Evolutionary conservation across 2,329 filamentous ascomycete genomes (phyloP), one percentile per base, ranked within the genome.

Genomic region (Verticillium nubilum): DNA sequence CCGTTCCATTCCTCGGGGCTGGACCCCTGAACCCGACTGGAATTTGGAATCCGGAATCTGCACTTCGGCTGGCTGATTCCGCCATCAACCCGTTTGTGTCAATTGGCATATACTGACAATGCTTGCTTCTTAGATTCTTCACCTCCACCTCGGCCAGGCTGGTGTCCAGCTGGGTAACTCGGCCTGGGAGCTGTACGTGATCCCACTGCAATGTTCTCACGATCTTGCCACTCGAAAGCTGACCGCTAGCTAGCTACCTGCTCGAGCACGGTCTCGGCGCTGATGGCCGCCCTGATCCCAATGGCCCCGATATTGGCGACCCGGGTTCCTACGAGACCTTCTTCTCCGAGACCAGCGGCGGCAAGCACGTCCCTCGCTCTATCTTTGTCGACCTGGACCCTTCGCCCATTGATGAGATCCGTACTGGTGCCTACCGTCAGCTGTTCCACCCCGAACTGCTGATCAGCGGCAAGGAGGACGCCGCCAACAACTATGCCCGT

Each of bases 401-500:
- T 58, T 89, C 87, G 59, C 87, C 87, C 61, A 88, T 90, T 67
- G 87, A 90, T 68, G 87, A 90, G 80, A 89, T 90, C 76, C 85
- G 87, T 61, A 89, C 86, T 58, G 86, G 87, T 61, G 63, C 69
- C 65, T 90, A 89, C 77, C 85, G 86, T 67, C 81, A 86, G 70
- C 83, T 90, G 62, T 90, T 89, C 80, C 87, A 90, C 76, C 87
- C 87, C 53, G 87, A 90, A 79, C 80, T 87, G 67, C 75, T 90
- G 70, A 85, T 90, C 72, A 89, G 84, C 74, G 87, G 87, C 76
- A 90, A 90, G 81, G 87, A 90, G 74, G 87, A 90, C 82, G 87
- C 87, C 61, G 86, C 87, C 77, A 90, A 90, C 79, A 90, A 90
- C 81, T 90, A 90, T 70, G 87, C 87, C 67, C 87, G 87, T 78